Conservation (phyloP, 331 rosid species). For the Rosa hybrid region DNA sequence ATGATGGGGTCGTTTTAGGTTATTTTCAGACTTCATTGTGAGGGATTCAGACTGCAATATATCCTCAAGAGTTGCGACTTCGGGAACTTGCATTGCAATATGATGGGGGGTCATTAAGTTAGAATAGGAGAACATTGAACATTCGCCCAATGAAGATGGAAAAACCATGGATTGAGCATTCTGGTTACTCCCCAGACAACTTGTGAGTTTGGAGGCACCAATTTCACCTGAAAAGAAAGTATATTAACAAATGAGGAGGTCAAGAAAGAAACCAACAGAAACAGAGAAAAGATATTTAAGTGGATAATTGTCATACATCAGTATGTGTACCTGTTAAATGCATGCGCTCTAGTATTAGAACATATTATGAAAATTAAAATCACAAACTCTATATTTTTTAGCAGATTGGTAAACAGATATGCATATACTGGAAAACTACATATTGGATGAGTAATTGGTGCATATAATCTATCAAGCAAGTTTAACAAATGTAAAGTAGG, state of each 20-base stretch:
- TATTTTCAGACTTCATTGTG: background rate
- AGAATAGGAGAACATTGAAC: constrained; percentile 12
- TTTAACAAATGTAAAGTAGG: background rate
- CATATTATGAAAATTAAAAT: background rate
- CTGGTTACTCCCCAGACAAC: constrained; percentile 18
- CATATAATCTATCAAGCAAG: background rate
- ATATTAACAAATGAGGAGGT: constrained; percentile 7
- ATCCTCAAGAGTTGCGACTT: background rate
- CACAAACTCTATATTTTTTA: background rate
- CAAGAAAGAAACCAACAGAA: background rate
- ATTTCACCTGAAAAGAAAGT: constrained; percentile 25
- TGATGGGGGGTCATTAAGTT: constrained; percentile 19
- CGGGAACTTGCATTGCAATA: constrained; percentile 16
- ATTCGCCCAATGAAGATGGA: constrained; percentile 16
- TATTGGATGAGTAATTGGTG: background rate
- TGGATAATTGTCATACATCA: background rate
- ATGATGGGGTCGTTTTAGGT: background rate
- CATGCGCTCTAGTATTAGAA: background rate
- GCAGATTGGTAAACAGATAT: constrained; percentile 1
- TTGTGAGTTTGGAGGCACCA: constrained; percentile 12
- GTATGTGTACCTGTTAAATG: background rate
- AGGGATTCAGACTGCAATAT: background rate
- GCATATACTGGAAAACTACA: background rate
- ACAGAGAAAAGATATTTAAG: background rate
- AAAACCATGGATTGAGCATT: constrained; percentile 23